phyloP scores from a whole-genome alignment of 2,329 filamentous ascomycete species.

The Aureobasidium namibiae region DNA sequence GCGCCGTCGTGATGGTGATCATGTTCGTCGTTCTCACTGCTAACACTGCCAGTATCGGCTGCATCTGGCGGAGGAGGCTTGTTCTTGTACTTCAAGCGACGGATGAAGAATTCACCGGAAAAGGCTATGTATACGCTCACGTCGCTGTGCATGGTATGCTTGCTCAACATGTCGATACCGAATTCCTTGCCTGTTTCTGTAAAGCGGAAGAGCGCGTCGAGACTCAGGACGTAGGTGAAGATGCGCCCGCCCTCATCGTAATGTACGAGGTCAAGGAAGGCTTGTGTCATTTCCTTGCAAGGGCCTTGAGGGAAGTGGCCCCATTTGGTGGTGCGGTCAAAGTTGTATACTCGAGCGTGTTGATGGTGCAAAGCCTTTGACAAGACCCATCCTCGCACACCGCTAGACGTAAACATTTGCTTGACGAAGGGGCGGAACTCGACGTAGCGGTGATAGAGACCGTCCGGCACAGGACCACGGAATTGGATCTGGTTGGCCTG shows the following conservation, averaged over 20 bases:
- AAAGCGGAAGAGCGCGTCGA: constrained; percentile 81
- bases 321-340: constrained; percentile 65
- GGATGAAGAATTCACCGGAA: constrained; percentile 87
- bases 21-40: constrained; percentile 19
- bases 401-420: constrained; percentile 73
- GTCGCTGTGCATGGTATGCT: constrained; percentile 95
- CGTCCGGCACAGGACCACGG: constrained; percentile 67
- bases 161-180: constrained; percentile 83
- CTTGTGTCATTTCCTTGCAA: constrained; percentile 60
- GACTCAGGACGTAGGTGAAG: constrained; percentile 85
- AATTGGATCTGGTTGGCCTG: constrained; percentile 90
- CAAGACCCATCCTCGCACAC: constrained; percentile 69
- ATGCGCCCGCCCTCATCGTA: constrained; percentile 78
- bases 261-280: constrained; percentile 80
- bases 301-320: constrained; percentile 54
- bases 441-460: constrained; percentile 84
- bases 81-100: constrained; percentile 51
- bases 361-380: constrained; percentile 86
- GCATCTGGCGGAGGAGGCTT: constrained; percentile 35
- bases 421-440: constrained; percentile 88
- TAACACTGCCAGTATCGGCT: constrained; percentile 33
- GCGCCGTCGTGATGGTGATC: neutral
- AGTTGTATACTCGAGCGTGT: constrained; percentile 83
- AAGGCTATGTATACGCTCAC: constrained; percentile 87
- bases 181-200: constrained; percentile 96